Percentiles rank a stretch among this genome's conserved stretches.
Conservation (phyloP, 352 stramenopile species). For the Pythium guiyangense region DNA sequence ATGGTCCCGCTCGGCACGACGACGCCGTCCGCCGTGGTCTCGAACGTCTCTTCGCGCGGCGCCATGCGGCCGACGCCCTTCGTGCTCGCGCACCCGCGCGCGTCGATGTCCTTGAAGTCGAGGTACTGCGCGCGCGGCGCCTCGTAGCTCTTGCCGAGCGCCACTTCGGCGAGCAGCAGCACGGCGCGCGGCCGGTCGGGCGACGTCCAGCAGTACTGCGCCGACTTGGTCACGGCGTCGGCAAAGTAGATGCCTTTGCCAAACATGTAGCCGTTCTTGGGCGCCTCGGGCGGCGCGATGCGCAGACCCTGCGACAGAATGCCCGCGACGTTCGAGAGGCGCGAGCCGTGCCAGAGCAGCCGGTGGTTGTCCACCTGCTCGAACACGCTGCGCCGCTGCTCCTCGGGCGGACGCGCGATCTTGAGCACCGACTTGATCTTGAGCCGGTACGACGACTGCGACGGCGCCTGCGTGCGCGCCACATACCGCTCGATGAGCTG, state of each 20-base stretch:
- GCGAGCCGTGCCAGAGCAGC: constrained; percentile 84
- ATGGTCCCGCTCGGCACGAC: no score
- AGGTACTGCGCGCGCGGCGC: constrained; percentile 51
- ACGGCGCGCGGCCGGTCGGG: constrained; percentile 15
- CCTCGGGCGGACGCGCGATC: no score
- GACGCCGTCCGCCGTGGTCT: no score
- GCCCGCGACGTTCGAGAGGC: constrained; percentile 69
- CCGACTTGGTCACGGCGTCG: constrained; percentile 75
- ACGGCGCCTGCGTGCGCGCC: no score
- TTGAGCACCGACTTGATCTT: no score
- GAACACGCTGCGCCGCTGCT: no score
- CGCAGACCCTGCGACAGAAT: constrained; percentile 79
- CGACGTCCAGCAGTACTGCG: constrained; percentile 61
- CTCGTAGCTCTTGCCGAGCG: constrained; percentile 40
- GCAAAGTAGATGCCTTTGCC: constrained; percentile 89
- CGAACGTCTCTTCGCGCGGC: constrained; percentile 21
- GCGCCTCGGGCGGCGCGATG: constrained; percentile 75
- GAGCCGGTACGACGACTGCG: no score
- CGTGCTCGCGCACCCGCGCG: constrained; percentile 40
- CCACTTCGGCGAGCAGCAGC: constrained; percentile 61
- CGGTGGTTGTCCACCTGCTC: no score
- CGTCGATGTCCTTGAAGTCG: constrained; percentile 37
- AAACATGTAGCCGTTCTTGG: constrained; percentile 78
- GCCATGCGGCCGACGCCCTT: constrained; percentile 56
- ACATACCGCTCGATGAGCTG: constrained; percentile 49